These are phyloP conservation scores for Aethionema arabicum DNA, from an alignment of 345 rosid genomes.

Conservation along the genomic window DNA sequence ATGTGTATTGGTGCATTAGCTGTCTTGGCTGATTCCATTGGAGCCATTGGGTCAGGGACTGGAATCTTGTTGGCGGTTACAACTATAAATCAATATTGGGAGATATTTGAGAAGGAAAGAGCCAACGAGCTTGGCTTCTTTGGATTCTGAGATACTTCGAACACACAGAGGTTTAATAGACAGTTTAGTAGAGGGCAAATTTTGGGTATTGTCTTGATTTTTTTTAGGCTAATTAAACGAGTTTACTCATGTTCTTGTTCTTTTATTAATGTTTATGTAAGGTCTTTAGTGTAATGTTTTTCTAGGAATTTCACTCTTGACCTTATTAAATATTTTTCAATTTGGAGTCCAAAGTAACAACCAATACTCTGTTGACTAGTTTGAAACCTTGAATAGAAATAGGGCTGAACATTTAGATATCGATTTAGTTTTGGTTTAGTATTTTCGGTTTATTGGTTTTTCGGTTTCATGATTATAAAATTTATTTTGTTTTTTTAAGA, in stretches of 20 bases:
- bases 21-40: constrained; percentile 85
- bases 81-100: constrained; percentile 78
- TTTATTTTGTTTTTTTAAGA: no score
- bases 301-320: constrained; percentile 31
- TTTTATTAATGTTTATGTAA: constrained; percentile 15
- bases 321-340: constrained; percentile 30
- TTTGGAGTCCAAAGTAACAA: constrained; percentile 13
- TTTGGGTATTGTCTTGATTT: constrained; percentile 23
- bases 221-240: constrained; percentile 25
- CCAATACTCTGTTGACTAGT: no score
- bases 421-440: no score
- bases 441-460: no score
- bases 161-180: constrained; percentile 21
- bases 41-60: constrained; percentile 85
- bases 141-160: constrained; percentile 47
- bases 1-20: constrained; percentile 82
- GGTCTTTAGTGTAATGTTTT: constrained; percentile 1
- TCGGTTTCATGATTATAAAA: no score
- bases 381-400: no score
- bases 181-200: constrained; percentile 21
- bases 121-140: constrained; percentile 89
- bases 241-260: constrained; percentile 2
- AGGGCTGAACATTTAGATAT: no score
- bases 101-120: constrained; percentile 90
- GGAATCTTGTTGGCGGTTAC: constrained; percentile 87